Evolutionary conservation across 2,329 filamentous ascomycete genomes (phyloP).

Genomic region (Trichoderma lentiforme): DNA sequence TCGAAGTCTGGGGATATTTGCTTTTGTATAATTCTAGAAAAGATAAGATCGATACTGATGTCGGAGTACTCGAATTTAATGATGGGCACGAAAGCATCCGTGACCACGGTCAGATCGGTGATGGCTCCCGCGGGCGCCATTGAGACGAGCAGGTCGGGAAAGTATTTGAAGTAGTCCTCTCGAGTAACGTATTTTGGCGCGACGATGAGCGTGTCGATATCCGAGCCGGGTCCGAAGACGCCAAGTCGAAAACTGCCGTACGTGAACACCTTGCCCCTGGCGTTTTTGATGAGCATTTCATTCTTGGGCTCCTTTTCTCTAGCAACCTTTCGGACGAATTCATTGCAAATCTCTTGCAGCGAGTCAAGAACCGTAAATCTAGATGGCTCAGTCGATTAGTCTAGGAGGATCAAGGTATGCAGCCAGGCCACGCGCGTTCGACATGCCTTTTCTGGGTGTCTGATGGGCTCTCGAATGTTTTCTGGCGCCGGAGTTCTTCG

Average conservation of each 20-base stretch:
- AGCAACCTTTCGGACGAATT: slow-evolving; percentile 83
- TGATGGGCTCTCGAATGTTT: slow-evolving; percentile 82
- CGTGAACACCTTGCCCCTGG: slow-evolving; percentile 89
- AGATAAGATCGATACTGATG: slow-evolving; percentile 94
- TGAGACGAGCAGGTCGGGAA: slow-evolving; percentile 73
- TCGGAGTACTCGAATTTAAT: slow-evolving; percentile 92
- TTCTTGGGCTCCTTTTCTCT: slow-evolving; percentile 68
- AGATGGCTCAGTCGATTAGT: neutral
- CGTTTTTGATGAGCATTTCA: slow-evolving; percentile 73
- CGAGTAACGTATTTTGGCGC: slow-evolving; percentile 84
- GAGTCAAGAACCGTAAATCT: slow-evolving; percentile 71
- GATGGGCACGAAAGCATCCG: slow-evolving; percentile 90
- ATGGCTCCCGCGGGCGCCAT: slow-evolving; percentile 78
- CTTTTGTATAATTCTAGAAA: slow-evolving; percentile 69
- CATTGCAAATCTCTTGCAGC: slow-evolving; percentile 75
- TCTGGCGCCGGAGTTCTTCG: slow-evolving; percentile 79
- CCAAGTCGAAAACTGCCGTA: slow-evolving; percentile 95
- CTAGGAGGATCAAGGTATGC: neutral
- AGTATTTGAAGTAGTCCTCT: slow-evolving; percentile 88
- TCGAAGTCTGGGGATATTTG: slow-evolving; percentile 65
- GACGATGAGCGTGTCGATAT: slow-evolving; percentile 95
- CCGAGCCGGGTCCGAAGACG: slow-evolving; percentile 90
- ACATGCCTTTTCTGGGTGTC: slow-evolving; percentile 78
- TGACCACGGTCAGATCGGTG: slow-evolving; percentile 78
- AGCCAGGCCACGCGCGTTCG: no score